These are phyloP conservation scores for Botryosphaeria agaves DNA, from an alignment of 2,329 filamentous ascomycete species.

Conservation along the genomic window DNA sequence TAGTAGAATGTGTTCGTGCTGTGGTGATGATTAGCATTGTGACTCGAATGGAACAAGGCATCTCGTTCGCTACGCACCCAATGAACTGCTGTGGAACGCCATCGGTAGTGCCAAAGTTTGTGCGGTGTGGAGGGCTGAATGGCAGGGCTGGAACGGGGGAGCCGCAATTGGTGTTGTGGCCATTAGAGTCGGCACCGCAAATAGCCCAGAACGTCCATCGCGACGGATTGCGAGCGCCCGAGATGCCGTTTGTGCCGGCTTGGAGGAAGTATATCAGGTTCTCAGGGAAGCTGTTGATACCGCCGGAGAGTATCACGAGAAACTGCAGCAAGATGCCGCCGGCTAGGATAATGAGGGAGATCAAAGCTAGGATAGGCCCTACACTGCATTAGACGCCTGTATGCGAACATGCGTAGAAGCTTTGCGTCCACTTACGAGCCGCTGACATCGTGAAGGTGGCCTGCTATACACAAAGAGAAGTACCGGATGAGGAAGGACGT, in stretches of 20 bases:
- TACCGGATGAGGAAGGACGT: too few species aligned
- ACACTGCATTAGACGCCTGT: too few species aligned
- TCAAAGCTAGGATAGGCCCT: constrained; percentile 38
- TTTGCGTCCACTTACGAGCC: too few species aligned
- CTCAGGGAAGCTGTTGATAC: constrained; percentile 37
- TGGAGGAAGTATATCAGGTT: constrained; percentile 73
- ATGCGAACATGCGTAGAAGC: too few species aligned
- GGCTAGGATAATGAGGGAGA: constrained; percentile 44
- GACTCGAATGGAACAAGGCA: too few species aligned
- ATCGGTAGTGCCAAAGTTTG: constrained; percentile 40
- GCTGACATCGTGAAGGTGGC: too few species aligned
- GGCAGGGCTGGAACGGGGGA: constrained; percentile 41
- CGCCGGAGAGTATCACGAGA: constrained; percentile 47
- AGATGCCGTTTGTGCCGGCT: constrained; percentile 59
- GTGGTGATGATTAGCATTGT: background rate
- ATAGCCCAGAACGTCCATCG: constrained; percentile 89
- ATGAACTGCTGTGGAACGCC: constrained; percentile 38
- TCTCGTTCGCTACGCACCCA: constrained; percentile 21
- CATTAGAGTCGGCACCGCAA: constrained; percentile 44
- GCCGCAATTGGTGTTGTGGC: constrained; percentile 45
- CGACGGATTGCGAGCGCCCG: constrained; percentile 40
- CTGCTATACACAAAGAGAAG: too few species aligned
- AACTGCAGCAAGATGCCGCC: constrained; percentile 46
- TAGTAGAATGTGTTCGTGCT: constrained; percentile 56
- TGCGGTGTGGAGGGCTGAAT: constrained; percentile 38